Percentiles rank a stretch among this genome's conserved stretches.
Conservation (phyloP, 2,329 filamentous ascomycete species). For the Alternaria brassicae region DNA sequence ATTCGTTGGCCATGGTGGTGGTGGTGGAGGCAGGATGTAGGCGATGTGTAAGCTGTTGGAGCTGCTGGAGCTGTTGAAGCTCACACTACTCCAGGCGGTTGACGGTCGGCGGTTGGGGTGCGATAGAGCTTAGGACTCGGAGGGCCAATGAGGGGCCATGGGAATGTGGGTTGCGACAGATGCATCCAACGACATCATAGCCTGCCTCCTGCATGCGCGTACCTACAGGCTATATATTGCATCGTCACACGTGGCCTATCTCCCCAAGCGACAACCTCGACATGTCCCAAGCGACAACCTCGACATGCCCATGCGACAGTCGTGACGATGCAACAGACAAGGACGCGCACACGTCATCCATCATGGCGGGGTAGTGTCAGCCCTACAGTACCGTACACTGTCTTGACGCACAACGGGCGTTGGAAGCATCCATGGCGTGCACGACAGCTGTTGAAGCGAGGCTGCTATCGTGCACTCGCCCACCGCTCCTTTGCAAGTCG, state of each 20-base stretch:
- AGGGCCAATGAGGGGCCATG: slow-evolving; percentile 40
- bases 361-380: slow-evolving; percentile 30
- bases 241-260: slow-evolving; percentile 9
- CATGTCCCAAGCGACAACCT: slow-evolving; percentile 13
- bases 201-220: slow-evolving; percentile 4
- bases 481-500: slow-evolving; percentile 19
- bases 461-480: slow-evolving; percentile 19
- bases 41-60: neutral
- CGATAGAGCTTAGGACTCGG: slow-evolving; percentile 37
- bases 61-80: slow-evolving; percentile 3
- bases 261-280: slow-evolving; percentile 10
- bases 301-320: slow-evolving; percentile 22
- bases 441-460: slow-evolving; percentile 18
- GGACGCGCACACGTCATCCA: slow-evolving; percentile 11
- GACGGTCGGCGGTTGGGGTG: slow-evolving; percentile 4
- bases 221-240: slow-evolving; percentile 21
- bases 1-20: slow-evolving; percentile 23
- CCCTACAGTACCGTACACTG: neutral
- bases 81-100: slow-evolving; percentile 2
- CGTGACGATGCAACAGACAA: slow-evolving; percentile 23
- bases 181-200: slow-evolving; percentile 25
- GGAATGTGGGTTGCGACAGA: slow-evolving; percentile 13
- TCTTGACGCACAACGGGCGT: slow-evolving; percentile 4
- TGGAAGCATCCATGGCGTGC: neutral
- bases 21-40: neutral